Evolutionary conservation across 352 stramenopile genomes (phyloP).

Genomic region (Globisporangium carolinianum): DNA sequence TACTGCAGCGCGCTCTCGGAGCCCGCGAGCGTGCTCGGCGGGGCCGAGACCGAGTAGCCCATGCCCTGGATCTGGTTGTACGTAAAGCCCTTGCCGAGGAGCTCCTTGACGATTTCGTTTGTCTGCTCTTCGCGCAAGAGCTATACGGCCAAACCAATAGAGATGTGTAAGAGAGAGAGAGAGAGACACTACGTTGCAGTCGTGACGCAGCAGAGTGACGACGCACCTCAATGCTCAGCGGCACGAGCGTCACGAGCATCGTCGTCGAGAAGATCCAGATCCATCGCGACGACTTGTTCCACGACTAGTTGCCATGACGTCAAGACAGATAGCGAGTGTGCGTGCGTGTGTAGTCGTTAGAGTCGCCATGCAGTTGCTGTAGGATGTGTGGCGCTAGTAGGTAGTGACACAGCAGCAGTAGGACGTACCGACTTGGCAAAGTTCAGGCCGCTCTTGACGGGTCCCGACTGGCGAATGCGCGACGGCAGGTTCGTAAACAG

Average conservation of each 20-base stretch:
- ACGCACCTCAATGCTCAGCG: slow-evolving; percentile 78
- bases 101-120: slow-evolving; percentile 79
- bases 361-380: too few species aligned
- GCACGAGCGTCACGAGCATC: slow-evolving; percentile 79
- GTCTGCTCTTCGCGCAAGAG: slow-evolving; percentile 79
- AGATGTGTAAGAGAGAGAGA: not conserved
- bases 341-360: slow-evolving; percentile 3
- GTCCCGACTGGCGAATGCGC: slow-evolving; percentile 55
- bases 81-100: slow-evolving; percentile 75
- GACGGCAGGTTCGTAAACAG: slow-evolving; percentile 67
- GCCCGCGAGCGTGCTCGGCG: slow-evolving; percentile 52
- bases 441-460: slow-evolving; percentile 50
- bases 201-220: not conserved
- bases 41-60: slow-evolving; percentile 70
- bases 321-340: not conserved
- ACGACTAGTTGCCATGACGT: slow-evolving; percentile 28
- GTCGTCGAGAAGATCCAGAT: slow-evolving; percentile 81
- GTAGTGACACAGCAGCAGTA: not conserved
- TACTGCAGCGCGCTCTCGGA: slow-evolving; percentile 40
- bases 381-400: not conserved
- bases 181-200: too few species aligned
- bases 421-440: slow-evolving; percentile 43
- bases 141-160: slow-evolving; percentile 16
- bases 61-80: slow-evolving; percentile 83
- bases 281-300: slow-evolving; percentile 53